These are phyloP conservation scores for Pseudozyma tsukubaensis DNA, from an alignment of 1,284 basidiomycete genomes.

Conservation along the genomic window DNA sequence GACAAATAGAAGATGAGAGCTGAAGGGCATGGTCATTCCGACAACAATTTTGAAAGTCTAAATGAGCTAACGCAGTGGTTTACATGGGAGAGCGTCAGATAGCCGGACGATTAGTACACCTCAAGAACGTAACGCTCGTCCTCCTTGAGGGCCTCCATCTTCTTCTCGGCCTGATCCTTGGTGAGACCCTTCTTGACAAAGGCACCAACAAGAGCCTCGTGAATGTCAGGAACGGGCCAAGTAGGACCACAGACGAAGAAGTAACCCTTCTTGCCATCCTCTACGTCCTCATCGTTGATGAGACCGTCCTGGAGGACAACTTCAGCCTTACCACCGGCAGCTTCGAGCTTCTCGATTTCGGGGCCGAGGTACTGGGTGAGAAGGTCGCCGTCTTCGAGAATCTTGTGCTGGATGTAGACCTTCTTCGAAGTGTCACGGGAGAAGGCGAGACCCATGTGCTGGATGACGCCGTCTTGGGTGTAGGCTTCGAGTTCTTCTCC, in stretches of 20 bases:
- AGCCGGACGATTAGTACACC: slow-evolving; percentile 72
- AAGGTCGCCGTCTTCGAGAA: slow-evolving; percentile 85
- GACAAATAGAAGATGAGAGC: background rate
- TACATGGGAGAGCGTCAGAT: background rate
- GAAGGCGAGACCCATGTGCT: slow-evolving; percentile 92
- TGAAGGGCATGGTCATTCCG: background rate
- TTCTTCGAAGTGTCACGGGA: slow-evolving; percentile 91
- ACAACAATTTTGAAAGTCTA: background rate
- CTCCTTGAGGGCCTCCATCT: slow-evolving; percentile 91
- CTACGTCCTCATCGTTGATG: slow-evolving; percentile 43
- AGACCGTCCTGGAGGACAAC: slow-evolving; percentile 72
- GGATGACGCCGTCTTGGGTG: slow-evolving; percentile 84
- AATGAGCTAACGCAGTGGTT: background rate
- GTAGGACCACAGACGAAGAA: slow-evolving; percentile 98
- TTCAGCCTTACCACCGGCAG: slow-evolving; percentile 66
- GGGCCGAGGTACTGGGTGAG: slow-evolving; percentile 73
- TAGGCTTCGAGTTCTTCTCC: slow-evolving; percentile 81
- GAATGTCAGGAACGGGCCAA: slow-evolving; percentile 98
- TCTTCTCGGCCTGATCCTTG: slow-evolving; percentile 79
- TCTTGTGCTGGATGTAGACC: slow-evolving; percentile 98
- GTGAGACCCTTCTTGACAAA: slow-evolving; percentile 78
- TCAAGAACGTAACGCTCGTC: slow-evolving; percentile 97
- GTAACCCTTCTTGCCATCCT: slow-evolving; percentile 70
- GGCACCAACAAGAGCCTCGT: slow-evolving; percentile 86
- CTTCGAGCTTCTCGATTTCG: slow-evolving; percentile 73